These are phyloP conservation scores for Bruguiera gymnorhiza DNA, from an alignment of 345 rosid species.

Conservation along the genomic window DNA sequence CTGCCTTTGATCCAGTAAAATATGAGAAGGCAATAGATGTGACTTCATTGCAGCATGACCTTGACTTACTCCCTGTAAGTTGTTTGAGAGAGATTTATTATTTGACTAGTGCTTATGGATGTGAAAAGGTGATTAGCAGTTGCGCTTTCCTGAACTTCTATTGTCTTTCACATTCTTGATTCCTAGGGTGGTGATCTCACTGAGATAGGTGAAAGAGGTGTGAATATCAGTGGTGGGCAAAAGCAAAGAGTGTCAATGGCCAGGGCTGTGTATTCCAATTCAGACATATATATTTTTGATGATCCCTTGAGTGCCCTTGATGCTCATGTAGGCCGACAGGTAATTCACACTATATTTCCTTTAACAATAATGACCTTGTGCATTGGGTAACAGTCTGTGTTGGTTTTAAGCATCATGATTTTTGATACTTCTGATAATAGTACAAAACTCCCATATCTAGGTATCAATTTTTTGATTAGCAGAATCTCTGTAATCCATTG, in stretches of 20 bases:
- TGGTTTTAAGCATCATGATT: constrained; percentile 10
- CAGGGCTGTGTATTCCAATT: constrained; percentile 86
- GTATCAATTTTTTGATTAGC: too few relatives aligned
- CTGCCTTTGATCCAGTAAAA: constrained; percentile 69
- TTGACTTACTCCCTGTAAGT: constrained; percentile 86
- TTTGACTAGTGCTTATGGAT: constrained; percentile 15
- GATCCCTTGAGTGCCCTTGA: constrained; percentile 99
- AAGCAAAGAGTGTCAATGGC: constrained; percentile 99
- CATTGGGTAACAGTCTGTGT: background rate
- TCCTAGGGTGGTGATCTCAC: constrained; percentile 97
- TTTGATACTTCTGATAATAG: background rate
- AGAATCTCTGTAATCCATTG: too few relatives aligned
- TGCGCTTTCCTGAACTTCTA: constrained; percentile 18
- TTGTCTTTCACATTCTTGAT: constrained; percentile 25
- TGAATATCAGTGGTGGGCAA: constrained; percentile 99
- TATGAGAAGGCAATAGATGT: constrained; percentile 84
- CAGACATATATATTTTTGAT: constrained; percentile 90
- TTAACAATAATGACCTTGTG: background rate
- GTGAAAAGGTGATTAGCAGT: constrained; percentile 1
- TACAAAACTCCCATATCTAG: too few relatives aligned
- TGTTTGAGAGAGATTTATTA: constrained; percentile 9
- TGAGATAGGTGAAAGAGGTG: constrained; percentile 99
- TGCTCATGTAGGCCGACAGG: constrained; percentile 99
- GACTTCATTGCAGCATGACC: constrained; percentile 89
- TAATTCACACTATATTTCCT: constrained; percentile 24